Evolutionary conservation across 2,329 filamentous ascomycete species (phyloP).

Genomic region (Cladophialophora carrionii): DNA sequence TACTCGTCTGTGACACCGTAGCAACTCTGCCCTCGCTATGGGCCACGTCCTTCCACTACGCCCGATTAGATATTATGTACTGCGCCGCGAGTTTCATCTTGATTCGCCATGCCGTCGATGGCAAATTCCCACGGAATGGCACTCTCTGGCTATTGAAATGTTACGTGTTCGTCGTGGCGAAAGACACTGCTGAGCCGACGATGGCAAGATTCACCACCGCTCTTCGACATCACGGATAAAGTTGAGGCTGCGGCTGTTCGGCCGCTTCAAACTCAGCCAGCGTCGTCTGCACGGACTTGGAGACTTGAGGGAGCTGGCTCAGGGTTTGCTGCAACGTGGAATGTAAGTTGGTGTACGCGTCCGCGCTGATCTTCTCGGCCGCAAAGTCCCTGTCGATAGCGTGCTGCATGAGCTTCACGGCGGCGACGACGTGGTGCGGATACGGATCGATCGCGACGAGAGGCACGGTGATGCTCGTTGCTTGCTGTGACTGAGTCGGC

Average conservation of each 20-base stretch:
- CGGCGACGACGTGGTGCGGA: conserved; percentile 42
- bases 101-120: background rate
- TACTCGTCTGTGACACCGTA: too few species aligned
- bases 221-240: conserved; percentile 9
- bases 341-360: conserved; percentile 38
- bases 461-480: conserved; percentile 32
- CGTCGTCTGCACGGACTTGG: conserved; percentile 40
- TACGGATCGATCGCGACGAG: conserved; percentile 43
- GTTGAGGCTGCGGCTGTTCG: conserved; percentile 13
- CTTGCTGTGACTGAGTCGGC: conserved; percentile 5
- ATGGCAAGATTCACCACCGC: background rate
- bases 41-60: too few species aligned
- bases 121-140: background rate
- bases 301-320: conserved; percentile 40
- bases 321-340: conserved; percentile 39
- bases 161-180: background rate
- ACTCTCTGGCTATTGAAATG: background rate
- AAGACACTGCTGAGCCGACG: background rate
- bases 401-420: conserved; percentile 40
- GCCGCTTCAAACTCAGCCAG: conserved; percentile 28
- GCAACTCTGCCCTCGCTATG: too few species aligned
- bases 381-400: conserved; percentile 40
- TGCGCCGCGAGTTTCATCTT: background rate
- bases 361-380: conserved; percentile 36
- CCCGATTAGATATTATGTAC: too few species aligned